Base-by-base conservation (phyloP, 2,329 filamentous ascomycete genomes). In the Hypoxylon sp. region DNA sequence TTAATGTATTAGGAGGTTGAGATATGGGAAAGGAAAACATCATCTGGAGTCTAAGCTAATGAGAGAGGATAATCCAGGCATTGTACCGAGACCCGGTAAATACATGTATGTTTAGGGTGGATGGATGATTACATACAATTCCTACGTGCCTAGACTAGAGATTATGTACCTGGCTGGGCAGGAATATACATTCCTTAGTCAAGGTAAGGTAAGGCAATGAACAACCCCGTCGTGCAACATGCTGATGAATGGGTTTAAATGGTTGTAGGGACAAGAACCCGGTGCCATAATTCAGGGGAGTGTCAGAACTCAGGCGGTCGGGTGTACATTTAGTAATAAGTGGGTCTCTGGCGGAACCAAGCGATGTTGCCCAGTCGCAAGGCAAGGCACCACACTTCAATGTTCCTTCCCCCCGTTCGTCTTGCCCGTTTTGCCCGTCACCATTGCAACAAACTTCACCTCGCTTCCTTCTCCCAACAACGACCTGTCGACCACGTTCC, bases 291-390 rank as follows among this genome's bases (percentile, higher is more conserved):
- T 46, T 59, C 37, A 31, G 35, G 22, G 50, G 48, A 53, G 54
- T 58, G 44, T 63, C 48, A 35, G 55, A 19, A 52, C 44, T 51
- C 35, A 47, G n/a, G 42, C 33, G 14, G 37, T 31, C 35, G 46
- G 61, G 55, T 19, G 58, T 61, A 47, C 29, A 44, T 54, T 22
- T 67, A 61, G 46, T 9, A 46, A 65, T n/a, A 39, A 63, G 46
- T 31, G 61, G 65, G 39, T 26, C 47, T 19, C 51, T 19, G 48
- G 65, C 61, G 62, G 61, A 70, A 63, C 57, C 37, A 68, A 50
- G 63, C 59, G 63, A 71, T 44, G 55, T 68, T 68, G 61, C 63
- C 69, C 66, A 71, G 69, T 71, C 63, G 65, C 66, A 65, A 69
- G 69, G 63, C 63, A 67, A 69, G 65, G 59, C 69, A 70, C 62